Base-by-base conservation (phyloP, 2,329 filamentous ascomycete species). In the Hypoxylon sp. region DNA sequence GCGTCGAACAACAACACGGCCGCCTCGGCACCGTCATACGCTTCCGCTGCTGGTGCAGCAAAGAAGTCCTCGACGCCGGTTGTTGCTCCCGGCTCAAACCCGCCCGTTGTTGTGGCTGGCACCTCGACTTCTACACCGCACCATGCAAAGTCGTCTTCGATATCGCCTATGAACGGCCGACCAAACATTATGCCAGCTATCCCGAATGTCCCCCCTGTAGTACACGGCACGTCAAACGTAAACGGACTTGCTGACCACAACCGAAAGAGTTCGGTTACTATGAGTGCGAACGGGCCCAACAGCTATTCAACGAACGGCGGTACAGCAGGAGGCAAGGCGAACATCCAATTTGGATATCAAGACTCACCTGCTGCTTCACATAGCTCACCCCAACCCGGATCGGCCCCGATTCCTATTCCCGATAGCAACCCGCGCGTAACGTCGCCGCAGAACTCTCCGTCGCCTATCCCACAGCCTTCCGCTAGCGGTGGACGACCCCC, bases 241-340 rank as follows among this genome's bases (percentile, higher is more conserved):
- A 96, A 96, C 87, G 92, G 92, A 71, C 82, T 83, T 71, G 80
- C 85, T 58, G 84, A 84, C 73, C 94, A 98, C 83, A 87, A 85
- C 77, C 89, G 93, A 78, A 97, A 97, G 82, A 89, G 90, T 70
- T 97, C 95, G 16, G 91, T 97, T 75, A 97, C 94, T 75, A 97
- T 97, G 84, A 94, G 88, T 79, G 90, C 93, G 73, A 91, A 92
- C 77, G 92, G 91, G 72, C 88, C 92, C 60, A 91, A 86, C 72
- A 90, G 90, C 76, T 92, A 89, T 78, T 87, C 90, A 66, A 86
- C 90, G 73, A 97, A 96, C 84, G 93, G 93, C 74, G 91, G 88
- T 60, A 87, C 88, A 41, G 84, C 81, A 67, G 83, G 79, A 79
- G 85, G 78, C 81, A 89, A 87, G 81, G 82, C 85, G 71, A 85